These are phyloP conservation scores for Magnaporthiopsis incrustans DNA, from an alignment of 2,329 filamentous ascomycete species.

Conservation along the genomic window DNA sequence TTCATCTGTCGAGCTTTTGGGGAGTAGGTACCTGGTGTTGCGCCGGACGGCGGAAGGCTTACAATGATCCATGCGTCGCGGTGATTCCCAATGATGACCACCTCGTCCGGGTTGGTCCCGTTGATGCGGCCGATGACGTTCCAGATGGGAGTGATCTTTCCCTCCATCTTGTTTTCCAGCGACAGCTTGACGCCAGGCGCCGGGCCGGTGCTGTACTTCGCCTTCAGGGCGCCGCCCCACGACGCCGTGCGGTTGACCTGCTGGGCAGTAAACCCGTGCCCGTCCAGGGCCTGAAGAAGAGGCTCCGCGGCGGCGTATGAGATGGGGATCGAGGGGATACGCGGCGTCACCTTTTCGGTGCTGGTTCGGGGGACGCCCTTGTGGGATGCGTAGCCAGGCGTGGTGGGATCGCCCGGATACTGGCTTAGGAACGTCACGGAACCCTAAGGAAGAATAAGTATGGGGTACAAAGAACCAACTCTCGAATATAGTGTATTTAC, in stretches of 20 bases:
- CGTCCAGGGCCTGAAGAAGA: slow-evolving; percentile 69
- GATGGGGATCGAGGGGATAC: slow-evolving; percentile 74
- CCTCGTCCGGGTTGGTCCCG: slow-evolving; percentile 66
- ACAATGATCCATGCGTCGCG: slow-evolving; percentile 74
- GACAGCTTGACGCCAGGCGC: slow-evolving; percentile 53
- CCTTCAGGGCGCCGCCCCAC: slow-evolving; percentile 47
- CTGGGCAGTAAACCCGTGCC: slow-evolving; percentile 60
- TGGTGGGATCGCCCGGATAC: slow-evolving; percentile 62
- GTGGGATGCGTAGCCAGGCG: slow-evolving; percentile 73
- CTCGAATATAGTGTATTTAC: too few relatives aligned
- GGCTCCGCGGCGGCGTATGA: slow-evolving; percentile 71
- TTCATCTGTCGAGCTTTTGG: too few relatives aligned
- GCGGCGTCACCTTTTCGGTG: slow-evolving; percentile 54
- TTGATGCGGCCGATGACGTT: slow-evolving; percentile 77
- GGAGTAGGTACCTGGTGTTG: too few relatives aligned
- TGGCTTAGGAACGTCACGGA: slow-evolving; percentile 62
- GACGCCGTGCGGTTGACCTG: slow-evolving; percentile 40
- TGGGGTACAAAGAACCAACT: too few relatives aligned
- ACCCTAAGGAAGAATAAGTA: not conserved
- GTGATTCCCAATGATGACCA: slow-evolving; percentile 73
- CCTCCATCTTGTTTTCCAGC: slow-evolving; percentile 60
- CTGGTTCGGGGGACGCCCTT: slow-evolving; percentile 60
- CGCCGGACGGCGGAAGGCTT: too few relatives aligned
- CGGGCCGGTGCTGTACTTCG: slow-evolving; percentile 34
- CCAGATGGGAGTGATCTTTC: slow-evolving; percentile 63